Evolutionary conservation across 495 filamentous ascomycete genomes (phyloP), one percentile per base, ranked within the genome.

Genomic region (Penicillium argentinense): DNA sequence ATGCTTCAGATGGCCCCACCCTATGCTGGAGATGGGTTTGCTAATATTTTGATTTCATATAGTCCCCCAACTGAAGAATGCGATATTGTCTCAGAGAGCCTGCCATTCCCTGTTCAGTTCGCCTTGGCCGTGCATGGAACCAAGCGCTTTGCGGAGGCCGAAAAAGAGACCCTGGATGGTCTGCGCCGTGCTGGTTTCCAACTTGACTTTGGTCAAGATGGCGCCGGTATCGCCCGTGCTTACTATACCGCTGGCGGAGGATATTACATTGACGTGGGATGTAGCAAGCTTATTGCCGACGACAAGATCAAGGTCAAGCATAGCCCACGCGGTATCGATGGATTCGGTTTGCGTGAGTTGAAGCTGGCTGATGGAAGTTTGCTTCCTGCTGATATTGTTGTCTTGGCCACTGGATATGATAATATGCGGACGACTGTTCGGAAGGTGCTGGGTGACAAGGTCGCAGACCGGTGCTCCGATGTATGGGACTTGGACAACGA

Each of bases 401-500:
- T 92, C 4, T 80, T 91, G 38, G 89, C 89, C 7, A 95, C 89
- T 7, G 89, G 89, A 0, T 93, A 89, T 62, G 71, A 81, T 32
- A 90, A 88, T 54, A 95, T 92, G 88, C 73, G 78, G 18, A 83
- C 81, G 0, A 71, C 67, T 3, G 72, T 75, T 9, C 60, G 82
- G 18, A 76, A 67, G 41, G 81, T 89, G 9, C 76, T 93, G 37
- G 88, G 88, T 2, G 81, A 88, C 45, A 75, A 78, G 28, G 62
- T 91, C 17, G 86, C 82, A 1, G 81, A 85, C 54, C 70, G 75
- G 13, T 71, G 83, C 1, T 74, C 73, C 18, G 83, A 88, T 67
- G 82, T 92, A 16, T 95, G 89, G 88, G 88, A 86, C 3, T 77
- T 88, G 53, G 81, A 92, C 51, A 74, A 82, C 27, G 89, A 93